phyloP scores from a whole-genome alignment of 1,139 yeast species.

The Candida neerlandica region DNA sequence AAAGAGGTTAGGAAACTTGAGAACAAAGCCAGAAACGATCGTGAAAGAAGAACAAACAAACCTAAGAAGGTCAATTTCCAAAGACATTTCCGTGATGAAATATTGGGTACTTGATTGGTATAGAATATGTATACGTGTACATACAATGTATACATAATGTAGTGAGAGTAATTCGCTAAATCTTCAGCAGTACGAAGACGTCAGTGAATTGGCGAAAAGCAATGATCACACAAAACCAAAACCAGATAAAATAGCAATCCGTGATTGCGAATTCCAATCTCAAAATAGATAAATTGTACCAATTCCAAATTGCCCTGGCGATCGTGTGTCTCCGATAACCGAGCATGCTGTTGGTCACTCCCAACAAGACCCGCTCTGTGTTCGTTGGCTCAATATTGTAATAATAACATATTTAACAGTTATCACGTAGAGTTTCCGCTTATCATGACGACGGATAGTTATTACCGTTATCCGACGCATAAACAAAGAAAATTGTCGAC shows the following conservation, averaged over 20 bases:
- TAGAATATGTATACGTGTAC: neutral
- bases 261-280: neutral
- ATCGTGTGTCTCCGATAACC: neutral
- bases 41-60: conserved; percentile 32
- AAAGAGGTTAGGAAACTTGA: conserved; percentile 31
- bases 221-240: neutral
- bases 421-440: too few relatives aligned
- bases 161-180: too few relatives aligned
- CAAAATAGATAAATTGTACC: neutral
- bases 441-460: too few relatives aligned
- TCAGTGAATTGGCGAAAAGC: neutral
- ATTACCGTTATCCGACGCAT: too few relatives aligned
- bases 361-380: too few relatives aligned
- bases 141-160: too few relatives aligned
- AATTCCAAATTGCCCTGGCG: neutral
- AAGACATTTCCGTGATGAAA: conserved; percentile 42
- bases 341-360: neutral
- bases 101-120: conserved; percentile 27
- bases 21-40: conserved; percentile 25
- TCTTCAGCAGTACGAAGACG: neutral
- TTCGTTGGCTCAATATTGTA: too few relatives aligned
- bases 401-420: too few relatives aligned
- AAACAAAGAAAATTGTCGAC: too few relatives aligned
- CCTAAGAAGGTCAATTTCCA: conserved; percentile 36
- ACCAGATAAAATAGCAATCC: neutral